Conservation (phyloP, 2,329 filamentous ascomycete genomes). For the Cordyceps javanica region DNA sequence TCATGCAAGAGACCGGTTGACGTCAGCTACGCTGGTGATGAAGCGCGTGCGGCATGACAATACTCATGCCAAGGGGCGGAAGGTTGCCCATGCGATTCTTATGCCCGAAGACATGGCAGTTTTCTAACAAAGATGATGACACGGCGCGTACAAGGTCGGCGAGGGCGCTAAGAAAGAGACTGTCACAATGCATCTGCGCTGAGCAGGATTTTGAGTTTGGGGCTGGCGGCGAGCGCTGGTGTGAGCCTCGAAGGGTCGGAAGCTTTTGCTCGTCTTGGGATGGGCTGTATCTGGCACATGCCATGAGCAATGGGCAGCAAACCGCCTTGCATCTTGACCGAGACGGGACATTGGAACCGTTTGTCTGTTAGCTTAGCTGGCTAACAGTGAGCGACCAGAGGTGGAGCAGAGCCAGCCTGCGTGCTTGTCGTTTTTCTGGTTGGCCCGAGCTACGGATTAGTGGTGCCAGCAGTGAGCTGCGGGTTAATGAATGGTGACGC, state of each 20-base stretch:
- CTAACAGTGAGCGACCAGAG: background rate
- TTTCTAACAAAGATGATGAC: background rate
- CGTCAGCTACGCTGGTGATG: background rate
- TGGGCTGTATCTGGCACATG: background rate
- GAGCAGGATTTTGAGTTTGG: background rate
- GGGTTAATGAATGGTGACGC: too few relatives aligned
- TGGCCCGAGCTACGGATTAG: too few relatives aligned
- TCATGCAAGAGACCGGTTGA: background rate
- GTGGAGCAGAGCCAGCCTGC: background rate
- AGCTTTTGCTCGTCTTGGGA: too few relatives aligned
- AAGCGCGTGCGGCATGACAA: background rate
- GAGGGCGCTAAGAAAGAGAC: background rate
- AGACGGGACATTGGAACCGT: background rate
- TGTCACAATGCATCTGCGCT: background rate
- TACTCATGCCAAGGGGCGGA: background rate
- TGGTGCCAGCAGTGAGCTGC: too few relatives aligned
- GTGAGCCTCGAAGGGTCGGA: too few relatives aligned
- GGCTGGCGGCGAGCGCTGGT: background rate
- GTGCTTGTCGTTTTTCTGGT: too few relatives aligned
- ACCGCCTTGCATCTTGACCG: background rate
- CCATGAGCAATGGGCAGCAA: background rate
- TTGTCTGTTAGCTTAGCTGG: background rate
- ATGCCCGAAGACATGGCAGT: too few relatives aligned
- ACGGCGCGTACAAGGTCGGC: background rate
- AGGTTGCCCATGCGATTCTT: too few relatives aligned